Base-by-base conservation (phyloP, 2,329 filamentous ascomycete genomes). In the Sclerotinia sclerotiorum region DNA sequence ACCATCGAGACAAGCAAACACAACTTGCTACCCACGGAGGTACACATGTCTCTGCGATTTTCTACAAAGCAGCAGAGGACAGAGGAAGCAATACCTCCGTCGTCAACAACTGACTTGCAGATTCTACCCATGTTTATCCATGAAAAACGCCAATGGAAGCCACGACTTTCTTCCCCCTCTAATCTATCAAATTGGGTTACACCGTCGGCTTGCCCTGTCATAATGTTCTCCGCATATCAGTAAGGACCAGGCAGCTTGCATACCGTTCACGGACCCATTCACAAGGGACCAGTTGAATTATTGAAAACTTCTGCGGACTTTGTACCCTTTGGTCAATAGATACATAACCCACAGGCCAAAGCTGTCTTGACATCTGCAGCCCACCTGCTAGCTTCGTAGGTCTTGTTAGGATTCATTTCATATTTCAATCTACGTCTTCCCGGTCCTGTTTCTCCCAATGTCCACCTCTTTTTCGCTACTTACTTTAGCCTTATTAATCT, bases 381-480 rank as follows among this genome's bases (percentile, higher is more conserved):
- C 24, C 17, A 5, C 42, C 10, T 32, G 13, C 42, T 61, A 61
- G 57, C 27, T 48, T 42, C 42, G 35, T 48, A 61, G 58, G 58
- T 49, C 48, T 35, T 35, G 58, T 49, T 17, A 17, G 7, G 21
- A 15, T 61, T 46, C 21, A 46, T 32, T 57, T 61, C 58, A 24
- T 62, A 49, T 46, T n/a, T 46, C 19, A 35, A 24, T 21, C 32
- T 19, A 51, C 42, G 21, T 49, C 48, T n/a, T 27, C 44, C 15
- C 4, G 27, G 17, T 29, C 27, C 7, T n/a, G 2, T 27, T 32
- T n/a, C 17, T 55, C 29, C 61, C 61, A 27, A 64, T 42, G 49
- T 29, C 49, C 35, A 65, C 49, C n/a, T 55, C 35, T 42, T 35
- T 55, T 55, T 55, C 42, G 48, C 35, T n/a, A 55, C 19, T 54